Evolutionary conservation across 495 filamentous ascomycete genomes (phyloP), one percentile per base, ranked within the genome.

Genomic region (Parmelia sp.): DNA sequence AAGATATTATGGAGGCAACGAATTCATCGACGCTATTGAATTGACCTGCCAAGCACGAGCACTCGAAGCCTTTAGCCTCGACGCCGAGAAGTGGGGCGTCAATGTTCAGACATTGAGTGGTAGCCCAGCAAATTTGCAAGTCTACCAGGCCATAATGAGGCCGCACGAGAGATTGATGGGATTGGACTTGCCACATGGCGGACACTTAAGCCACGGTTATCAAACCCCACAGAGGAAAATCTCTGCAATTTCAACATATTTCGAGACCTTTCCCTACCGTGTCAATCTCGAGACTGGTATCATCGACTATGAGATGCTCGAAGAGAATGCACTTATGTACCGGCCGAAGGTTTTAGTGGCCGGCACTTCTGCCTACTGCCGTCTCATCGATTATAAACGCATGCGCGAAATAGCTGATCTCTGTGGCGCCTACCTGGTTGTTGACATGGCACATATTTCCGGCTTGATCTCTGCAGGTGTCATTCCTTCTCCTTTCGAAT

Each of bases 391-490:
- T 79, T 99, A 97, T 78, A 85, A 82, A 67, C 88, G 91, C 71
- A 97, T 99, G 91, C 90, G 92, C 74, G 85, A 97, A 82, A 96
- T 97, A 71, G 90, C 90, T 66, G 92, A 97, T 77, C 89, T 89
- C 65, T 90, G 95, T 63, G 92, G 92, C 65, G 91, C 92, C 63
- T 97, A 97, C 79, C 86, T 99, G 57, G 83, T 97, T 57, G 90
- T 93, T 57, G 95, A 99, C 71, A 99, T 99, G 89, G 95, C 95
- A 58, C 95, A 99, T 78, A 97, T 99, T 74, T 97, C 95, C 23
- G 95, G 95, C 69, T 83, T 99, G 56, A 89, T 97, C 62, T 90
- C 95, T 68, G 89, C 90, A 65, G 91, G 88, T 70, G 93, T 96
- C 72, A 96, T 97, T 70, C 91, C 93, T 66, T 90, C 90, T 61